phyloP scores from a whole-genome alignment of 169 alveolate genomes.

The Plasmodium reichenowi region DNA sequence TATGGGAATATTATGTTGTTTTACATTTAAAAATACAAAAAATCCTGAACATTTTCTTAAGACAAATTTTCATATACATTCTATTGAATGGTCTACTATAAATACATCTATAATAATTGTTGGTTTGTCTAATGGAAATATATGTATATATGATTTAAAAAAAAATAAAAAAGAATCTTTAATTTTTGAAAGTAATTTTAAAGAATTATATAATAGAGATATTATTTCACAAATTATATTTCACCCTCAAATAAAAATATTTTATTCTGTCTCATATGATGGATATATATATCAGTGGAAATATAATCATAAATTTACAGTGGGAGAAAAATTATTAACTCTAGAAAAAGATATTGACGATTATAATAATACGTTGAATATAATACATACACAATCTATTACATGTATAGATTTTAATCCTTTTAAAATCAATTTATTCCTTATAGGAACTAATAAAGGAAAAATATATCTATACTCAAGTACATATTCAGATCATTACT shows the following conservation, averaged over 20 bases:
- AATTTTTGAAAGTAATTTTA: constrained; percentile 70
- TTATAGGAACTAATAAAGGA: constrained; percentile 69
- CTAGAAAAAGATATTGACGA: constrained; percentile 44
- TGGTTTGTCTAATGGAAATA: constrained; percentile 72
- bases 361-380: constrained; percentile 12
- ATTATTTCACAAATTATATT: constrained; percentile 66
- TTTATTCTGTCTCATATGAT: constrained; percentile 75
- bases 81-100: constrained; percentile 61
- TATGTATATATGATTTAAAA: constrained; percentile 72
- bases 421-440: constrained; percentile 43
- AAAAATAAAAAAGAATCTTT: constrained; percentile 67
- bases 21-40: constrained; percentile 69
- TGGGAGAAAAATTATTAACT: constrained; percentile 62
- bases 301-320: constrained; percentile 70
- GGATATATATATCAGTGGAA: constrained; percentile 66
- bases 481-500: constrained; percentile 57
- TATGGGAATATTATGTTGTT: constrained; percentile 75
- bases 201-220: constrained; percentile 66
- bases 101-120: constrained; percentile 60
- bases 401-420: constrained; percentile 76
- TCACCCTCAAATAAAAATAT: constrained; percentile 33
- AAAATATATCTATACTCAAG: constrained; percentile 67
- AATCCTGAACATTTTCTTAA: constrained; percentile 62
- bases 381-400: constrained; percentile 62
- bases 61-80: constrained; percentile 61